Percentiles rank a stretch among this genome's conserved stretches.
These are phyloP conservation scores for Gentiana dahurica DNA, from an alignment of 257 asterid genomes.

Conservation along the genomic window DNA sequence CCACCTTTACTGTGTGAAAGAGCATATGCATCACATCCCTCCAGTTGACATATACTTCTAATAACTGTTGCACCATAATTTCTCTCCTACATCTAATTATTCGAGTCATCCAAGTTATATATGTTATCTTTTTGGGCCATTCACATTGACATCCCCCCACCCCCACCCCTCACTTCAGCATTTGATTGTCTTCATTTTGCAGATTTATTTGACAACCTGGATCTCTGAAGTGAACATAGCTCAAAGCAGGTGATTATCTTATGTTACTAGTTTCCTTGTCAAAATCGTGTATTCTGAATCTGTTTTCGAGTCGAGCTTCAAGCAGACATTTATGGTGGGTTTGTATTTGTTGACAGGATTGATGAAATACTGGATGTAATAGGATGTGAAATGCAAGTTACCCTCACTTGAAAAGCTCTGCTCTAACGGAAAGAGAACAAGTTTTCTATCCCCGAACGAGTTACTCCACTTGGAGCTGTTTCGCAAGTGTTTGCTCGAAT, in stretches of 20 bases:
- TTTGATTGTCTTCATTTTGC: constrained; percentile 7
- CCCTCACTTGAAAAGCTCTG: constrained; percentile 25
- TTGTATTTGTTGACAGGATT: constrained; percentile 30
- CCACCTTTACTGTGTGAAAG: too few relatives aligned
- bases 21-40: too few relatives aligned
- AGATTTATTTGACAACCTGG: constrained; percentile 74
- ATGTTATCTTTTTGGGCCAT: too few relatives aligned
- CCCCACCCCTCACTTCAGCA: background rate
- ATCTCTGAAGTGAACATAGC: constrained; percentile 64
- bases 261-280: background rate
- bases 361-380: constrained; percentile 47
- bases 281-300: background rate
- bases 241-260: constrained; percentile 36
- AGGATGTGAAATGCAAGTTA: constrained; percentile 59
- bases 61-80: background rate
- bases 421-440: background rate
- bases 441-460: background rate
- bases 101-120: too few relatives aligned
- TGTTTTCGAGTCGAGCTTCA: background rate
- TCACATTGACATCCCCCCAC: too few relatives aligned
- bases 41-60: too few relatives aligned
- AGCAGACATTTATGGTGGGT: background rate
- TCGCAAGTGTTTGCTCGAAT: background rate
- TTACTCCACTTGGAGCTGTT: too few relatives aligned
- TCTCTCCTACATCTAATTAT: too few relatives aligned